Percentiles rank a stretch among this genome's conserved stretches.
Conservation (phyloP, 2,329 filamentous ascomycete genomes). For the Cordyceps farinosa region DNA sequence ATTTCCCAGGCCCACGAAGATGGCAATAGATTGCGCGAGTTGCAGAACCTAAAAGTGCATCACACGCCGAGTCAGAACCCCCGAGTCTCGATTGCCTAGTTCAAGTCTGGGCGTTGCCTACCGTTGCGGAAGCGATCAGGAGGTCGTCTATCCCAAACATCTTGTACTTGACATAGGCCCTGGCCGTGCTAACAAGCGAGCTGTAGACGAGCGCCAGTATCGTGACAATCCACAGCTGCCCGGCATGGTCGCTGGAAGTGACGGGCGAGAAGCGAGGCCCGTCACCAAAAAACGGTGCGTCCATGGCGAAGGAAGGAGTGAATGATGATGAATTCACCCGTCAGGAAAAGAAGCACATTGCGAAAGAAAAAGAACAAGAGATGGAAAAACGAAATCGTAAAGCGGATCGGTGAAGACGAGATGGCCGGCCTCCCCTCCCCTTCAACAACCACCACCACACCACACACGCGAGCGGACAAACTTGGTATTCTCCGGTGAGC, state of each 20-base stretch:
- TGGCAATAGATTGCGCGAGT: conserved; percentile 17
- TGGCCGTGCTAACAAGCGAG: background rate
- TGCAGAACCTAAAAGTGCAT: conserved; percentile 9
- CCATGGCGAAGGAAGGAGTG: background rate
- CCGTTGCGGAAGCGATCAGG: conserved; percentile 17
- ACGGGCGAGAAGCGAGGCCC: conserved; percentile 21
- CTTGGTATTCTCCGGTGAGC: background rate
- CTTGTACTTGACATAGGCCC: conserved; percentile 21
- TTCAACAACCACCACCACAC: background rate
- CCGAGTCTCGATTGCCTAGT: background rate
- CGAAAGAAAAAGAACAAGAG: background rate
- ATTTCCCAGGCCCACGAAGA: conserved; percentile 18
- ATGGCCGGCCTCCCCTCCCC: background rate
- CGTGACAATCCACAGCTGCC: conserved; percentile 22
- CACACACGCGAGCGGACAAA: background rate
- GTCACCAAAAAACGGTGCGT: background rate
- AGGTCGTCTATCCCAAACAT: conserved; percentile 21
- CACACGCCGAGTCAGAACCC: background rate
- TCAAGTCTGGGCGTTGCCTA: background rate
- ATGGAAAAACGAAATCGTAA: background rate
- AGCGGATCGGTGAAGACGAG: background rate
- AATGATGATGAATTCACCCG: background rate
- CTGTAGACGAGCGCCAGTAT: conserved; percentile 21
- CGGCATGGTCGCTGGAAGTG: conserved; percentile 20
- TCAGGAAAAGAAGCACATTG: background rate